phyloP scores from a whole-genome alignment of 345 rosid genomes.

The Punica granatum region DNA sequence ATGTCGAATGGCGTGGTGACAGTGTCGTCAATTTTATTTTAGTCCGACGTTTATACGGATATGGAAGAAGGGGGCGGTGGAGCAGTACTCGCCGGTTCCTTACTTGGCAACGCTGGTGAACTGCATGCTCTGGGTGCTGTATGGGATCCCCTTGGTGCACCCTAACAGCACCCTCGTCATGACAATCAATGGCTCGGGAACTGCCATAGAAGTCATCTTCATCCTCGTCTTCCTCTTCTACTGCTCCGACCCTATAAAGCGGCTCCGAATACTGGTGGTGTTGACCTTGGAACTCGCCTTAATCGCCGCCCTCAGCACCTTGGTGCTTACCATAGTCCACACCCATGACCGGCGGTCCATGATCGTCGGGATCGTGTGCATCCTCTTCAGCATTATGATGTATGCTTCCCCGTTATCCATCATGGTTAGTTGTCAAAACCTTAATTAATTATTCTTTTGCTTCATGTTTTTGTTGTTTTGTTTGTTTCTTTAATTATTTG shows the following conservation, averaged over 20 bases:
- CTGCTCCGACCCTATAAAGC: constrained; percentile 26
- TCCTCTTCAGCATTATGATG: constrained; percentile 63
- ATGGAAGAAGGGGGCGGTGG: constrained; percentile 65
- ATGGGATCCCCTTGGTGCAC: constrained; percentile 72
- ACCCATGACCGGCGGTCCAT: constrained; percentile 33
- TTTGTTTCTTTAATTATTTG: no score
- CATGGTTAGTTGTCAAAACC: constrained; percentile 41
- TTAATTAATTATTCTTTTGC: background rate
- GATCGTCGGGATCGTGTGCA: constrained; percentile 53
- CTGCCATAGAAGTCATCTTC: constrained; percentile 46
- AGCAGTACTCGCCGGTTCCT: constrained; percentile 66
- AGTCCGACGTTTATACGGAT: constrained; percentile 77
- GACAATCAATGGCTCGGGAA: constrained; percentile 70
- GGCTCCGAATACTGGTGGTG: constrained; percentile 24
- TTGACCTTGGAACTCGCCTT: constrained; percentile 32
- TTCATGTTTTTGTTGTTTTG: background rate
- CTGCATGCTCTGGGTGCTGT: constrained; percentile 77
- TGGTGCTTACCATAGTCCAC: constrained; percentile 42
- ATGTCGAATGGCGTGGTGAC: background rate
- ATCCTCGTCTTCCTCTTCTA: constrained; percentile 35
- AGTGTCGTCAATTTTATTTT: background rate
- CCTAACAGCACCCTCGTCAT: constrained; percentile 57
- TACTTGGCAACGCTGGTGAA: constrained; percentile 74
- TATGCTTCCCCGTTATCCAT: constrained; percentile 77
- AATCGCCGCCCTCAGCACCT: constrained; percentile 17